Conservation (phyloP, 108 stramenopile species). For the Stephanodiscus triporus region DNA sequence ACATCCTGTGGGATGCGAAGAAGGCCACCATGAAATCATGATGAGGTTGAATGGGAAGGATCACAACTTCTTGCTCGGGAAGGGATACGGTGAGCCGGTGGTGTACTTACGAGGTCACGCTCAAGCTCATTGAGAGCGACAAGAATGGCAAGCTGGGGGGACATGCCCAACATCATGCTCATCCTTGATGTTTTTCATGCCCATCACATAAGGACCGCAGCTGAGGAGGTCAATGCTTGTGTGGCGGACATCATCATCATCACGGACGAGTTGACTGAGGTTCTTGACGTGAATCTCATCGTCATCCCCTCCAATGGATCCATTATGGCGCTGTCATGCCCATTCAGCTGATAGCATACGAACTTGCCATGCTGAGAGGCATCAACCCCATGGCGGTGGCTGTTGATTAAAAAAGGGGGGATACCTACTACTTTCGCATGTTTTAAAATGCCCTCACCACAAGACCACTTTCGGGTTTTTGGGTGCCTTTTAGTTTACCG, state of each 20-base stretch:
- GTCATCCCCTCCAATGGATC: constrained; percentile 96
- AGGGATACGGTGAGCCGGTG: constrained; percentile 95
- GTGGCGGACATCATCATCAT: constrained; percentile 92
- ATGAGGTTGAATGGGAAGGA: constrained; percentile 86
- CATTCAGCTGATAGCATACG: constrained; percentile 97
- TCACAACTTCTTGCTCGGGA: constrained; percentile 96
- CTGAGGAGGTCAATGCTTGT: constrained; percentile 95
- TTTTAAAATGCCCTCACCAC: no score
- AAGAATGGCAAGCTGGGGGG: constrained; percentile 90
- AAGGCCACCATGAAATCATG: constrained; percentile 70
- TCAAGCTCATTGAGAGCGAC: constrained; percentile 95
- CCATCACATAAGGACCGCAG: constrained; percentile 92
- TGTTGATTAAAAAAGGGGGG: constrained; percentile 97
- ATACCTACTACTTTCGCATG: no score
- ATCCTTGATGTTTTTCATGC: constrained; percentile 98
- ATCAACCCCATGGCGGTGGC: constrained; percentile 99
- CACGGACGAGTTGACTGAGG: constrained; percentile 84
- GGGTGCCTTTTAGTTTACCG: no score
- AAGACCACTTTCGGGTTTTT: no score
- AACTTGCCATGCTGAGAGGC: constrained; percentile 94
- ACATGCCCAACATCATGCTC: constrained; percentile 98
- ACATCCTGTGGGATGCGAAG: constrained; percentile 69
- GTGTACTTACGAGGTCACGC: constrained; percentile 95
- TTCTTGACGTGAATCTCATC: constrained; percentile 88
- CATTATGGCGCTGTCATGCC: constrained; percentile 97